These are phyloP conservation scores for Penicillium verhagenii DNA, from an alignment of 495 filamentous ascomycete species.

Conservation along the genomic window DNA sequence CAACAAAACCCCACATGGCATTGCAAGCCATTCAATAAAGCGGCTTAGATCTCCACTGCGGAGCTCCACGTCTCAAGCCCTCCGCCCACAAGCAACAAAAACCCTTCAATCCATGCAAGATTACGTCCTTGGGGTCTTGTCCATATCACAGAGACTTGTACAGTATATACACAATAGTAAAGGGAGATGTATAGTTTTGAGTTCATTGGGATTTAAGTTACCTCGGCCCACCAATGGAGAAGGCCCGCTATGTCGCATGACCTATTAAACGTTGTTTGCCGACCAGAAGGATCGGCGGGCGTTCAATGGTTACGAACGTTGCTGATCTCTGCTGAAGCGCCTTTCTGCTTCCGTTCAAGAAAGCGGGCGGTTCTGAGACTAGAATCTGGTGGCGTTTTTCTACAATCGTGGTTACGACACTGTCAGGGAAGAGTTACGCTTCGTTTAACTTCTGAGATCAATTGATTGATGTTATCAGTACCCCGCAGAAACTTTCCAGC, in stretches of 20 bases:
- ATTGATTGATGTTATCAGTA: neutral
- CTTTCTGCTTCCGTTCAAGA: neutral
- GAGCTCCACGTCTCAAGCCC: neutral
- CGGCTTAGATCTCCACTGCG: neutral
- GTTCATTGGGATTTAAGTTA: neutral
- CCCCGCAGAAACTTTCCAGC: neutral
- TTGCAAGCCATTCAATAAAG: slow-evolving; percentile 14
- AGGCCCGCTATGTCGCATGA: neutral
- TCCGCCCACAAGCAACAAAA: neutral
- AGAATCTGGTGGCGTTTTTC: neutral
- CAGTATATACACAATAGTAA: too few species aligned
- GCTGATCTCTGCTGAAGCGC: neutral
- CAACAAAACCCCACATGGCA: slow-evolving; percentile 5
- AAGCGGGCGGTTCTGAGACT: neutral
- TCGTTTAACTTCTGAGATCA: too few species aligned
- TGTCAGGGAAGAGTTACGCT: neutral
- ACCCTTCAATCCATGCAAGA: too few species aligned
- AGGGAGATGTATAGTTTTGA: neutral
- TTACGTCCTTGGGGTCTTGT: too few species aligned
- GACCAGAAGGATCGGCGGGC: neutral
- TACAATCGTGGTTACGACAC: neutral
- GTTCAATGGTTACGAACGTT: neutral
- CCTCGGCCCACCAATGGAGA: neutral
- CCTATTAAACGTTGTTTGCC: neutral
- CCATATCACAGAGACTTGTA: too few species aligned